These are phyloP conservation scores for Petunia secreta DNA, from an alignment of 257 asterid genomes.

Conservation along the genomic window DNA sequence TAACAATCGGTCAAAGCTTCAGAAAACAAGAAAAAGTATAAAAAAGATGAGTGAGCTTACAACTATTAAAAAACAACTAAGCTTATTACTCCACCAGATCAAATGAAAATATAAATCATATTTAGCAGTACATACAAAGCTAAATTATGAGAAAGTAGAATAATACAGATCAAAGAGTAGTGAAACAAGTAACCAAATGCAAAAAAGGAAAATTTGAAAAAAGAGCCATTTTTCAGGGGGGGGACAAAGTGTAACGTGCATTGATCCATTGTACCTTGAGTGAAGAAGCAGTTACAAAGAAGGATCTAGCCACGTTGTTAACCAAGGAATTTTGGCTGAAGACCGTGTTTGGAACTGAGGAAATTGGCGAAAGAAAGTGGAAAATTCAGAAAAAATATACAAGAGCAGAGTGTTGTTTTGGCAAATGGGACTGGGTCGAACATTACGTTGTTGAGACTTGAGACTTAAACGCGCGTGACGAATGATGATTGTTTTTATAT, in stretches of 20 bases:
- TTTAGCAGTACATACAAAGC: background rate
- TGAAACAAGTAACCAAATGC: background rate
- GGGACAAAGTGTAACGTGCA: constrained; percentile 21
- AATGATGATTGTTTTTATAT: background rate
- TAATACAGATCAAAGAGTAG: constrained; percentile 35
- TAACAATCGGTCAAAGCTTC: constrained; percentile 14
- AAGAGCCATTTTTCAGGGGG: background rate
- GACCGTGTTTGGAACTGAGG: background rate
- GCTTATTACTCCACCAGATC: background rate
- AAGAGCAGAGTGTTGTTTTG: background rate
- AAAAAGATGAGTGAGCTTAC: constrained; percentile 2
- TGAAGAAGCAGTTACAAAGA: constrained; percentile 35
- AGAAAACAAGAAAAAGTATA: background rate
- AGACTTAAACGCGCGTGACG: background rate
- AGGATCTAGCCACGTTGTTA: constrained; percentile 16
- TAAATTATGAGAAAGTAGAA: constrained; percentile 14
- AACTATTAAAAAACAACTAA: background rate
- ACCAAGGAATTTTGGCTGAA: constrained; percentile 28
- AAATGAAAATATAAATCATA: background rate
- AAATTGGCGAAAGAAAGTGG: background rate
- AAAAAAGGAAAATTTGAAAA: background rate
- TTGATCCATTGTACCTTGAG: constrained; percentile 30
- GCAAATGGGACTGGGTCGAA: constrained; percentile 13
- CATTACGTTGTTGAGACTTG: background rate
- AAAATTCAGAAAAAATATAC: background rate